Base-by-base conservation (phyloP, 148 eudicot species). In the Silene latifolia region DNA sequence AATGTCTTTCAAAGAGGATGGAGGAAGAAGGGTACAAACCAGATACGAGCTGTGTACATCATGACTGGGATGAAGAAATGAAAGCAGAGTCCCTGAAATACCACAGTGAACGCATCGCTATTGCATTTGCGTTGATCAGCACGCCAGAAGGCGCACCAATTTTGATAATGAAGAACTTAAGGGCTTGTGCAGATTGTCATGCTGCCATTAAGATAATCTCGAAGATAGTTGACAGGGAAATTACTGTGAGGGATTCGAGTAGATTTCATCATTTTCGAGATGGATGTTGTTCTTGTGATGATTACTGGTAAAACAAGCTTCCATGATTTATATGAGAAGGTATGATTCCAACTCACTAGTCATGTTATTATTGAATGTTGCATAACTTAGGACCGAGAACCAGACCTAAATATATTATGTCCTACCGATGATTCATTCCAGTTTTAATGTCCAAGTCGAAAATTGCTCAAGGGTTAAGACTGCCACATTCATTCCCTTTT, bases 101-200 rank as follows among this genome's bases (percentile, higher is more conserved):
- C 77, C 98, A 91, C 67, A 91, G 95, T 48, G 91, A 87, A 68
- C 86, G 89, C 64, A 74, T 93, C 67, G 97, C 97, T 6, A 87
- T 91, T 71, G 91, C 92, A 8, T 93, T 87, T 71, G 87, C 94
- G 21, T 79, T 89, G 62, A 88, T 91, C 12, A 87, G 83, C 72
- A 86, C 88, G 5, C 90, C 93, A 57, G 83, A 90, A 79, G 97
- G 93, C 20, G 79, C 89, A 20, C 92, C 96, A 0, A 85, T 93
- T 42, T 72, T 88, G 65, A 80, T 91, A 24, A 85, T 88, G 92
- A 93, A 93, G 77, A 91, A 93, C 72, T 72, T 89, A 68, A 87
- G 97, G 81, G 87, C 93, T 72, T 91, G 97, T 79, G 47, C 72
- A 29, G 97, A 91, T 77, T 91, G 92, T 32, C 97, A 91, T 87